Evolutionary conservation across 352 stramenopile genomes (phyloP), one percentile per base, ranked within the genome.

Genomic region (Globisporangium viniferum): DNA sequence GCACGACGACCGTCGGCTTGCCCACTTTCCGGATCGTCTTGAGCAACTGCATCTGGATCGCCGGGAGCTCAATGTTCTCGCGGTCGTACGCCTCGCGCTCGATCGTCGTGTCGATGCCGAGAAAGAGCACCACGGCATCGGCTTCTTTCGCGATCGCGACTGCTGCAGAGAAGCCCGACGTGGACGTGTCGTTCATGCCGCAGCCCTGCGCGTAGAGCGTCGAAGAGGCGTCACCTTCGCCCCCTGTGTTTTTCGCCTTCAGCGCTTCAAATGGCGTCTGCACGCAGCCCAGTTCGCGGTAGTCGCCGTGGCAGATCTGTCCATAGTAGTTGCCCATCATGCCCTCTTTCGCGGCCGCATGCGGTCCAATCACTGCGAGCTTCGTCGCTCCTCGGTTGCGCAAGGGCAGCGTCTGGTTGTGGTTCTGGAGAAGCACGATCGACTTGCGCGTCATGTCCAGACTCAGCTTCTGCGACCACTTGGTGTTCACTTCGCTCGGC

Each of bases 391-490:
- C 39, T 8, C 56, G 18, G 53, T 83, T 84, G 22, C 22, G 9
- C 20, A 98, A 61, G 4, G 93, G 94, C 24, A 98, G 77, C 5
- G 82, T 71, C 5, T 79, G 68, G 7, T 80, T 73, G 5, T 83
- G 67, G 74, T 99, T 99, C 74, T 98, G 95, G 14, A 99, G 77
- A 15, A 99, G 74, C 22, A 98, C 90, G n/a, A 98, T 81, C 46
- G 84, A 97, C 71, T 97, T 91, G 22, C 77, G 73, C n/a, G 88
- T 84, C 29, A 92, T 77, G 3, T 94, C 75, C 5, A 94, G 65
- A 59, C 89, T 91, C 27, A 97, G 63, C 36, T 77, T 51, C 36
- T 86, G 82, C 41, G 92, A 79, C 54, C 66, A 73, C 0, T 73
- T 67, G 53, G 84, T 95, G 72, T 92, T 87, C 8, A 98, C 81